phyloP scores from a whole-genome alignment of 139 green algal species.

The Nannochloris sp. region DNA sequence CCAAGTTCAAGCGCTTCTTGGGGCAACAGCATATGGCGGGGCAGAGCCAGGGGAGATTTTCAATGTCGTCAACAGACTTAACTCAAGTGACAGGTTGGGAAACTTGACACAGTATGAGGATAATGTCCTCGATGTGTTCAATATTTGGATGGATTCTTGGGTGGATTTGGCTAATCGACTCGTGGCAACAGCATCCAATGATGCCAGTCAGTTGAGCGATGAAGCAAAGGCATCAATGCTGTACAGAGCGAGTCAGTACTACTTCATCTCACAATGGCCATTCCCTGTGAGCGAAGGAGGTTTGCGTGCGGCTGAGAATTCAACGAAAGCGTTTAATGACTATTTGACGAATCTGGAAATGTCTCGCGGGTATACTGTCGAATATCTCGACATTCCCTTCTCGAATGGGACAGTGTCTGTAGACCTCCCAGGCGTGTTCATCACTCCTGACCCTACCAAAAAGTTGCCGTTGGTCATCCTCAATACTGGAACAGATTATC shows the following conservation, averaged over 20 bases:
- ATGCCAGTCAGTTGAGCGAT: background rate
- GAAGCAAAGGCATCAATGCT: background rate
- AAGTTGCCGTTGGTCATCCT: background rate
- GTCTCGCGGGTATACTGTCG: background rate
- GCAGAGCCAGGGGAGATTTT: slow-evolving; percentile 1
- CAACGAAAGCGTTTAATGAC: background rate
- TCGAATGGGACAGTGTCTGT: background rate
- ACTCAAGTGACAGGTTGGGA: background rate
- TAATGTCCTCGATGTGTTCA: background rate
- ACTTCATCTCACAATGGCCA: slow-evolving; percentile 1
- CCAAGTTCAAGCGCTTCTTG: slow-evolving; percentile 1
- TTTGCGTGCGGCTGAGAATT: background rate
- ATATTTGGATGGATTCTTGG: slow-evolving; percentile 1
- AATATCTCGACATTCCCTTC: background rate
- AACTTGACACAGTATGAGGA: background rate
- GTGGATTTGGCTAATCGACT: background rate
- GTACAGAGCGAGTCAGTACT: slow-evolving; percentile 3
- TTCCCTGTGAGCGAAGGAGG: slow-evolving; percentile 2
- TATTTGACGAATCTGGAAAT: background rate
- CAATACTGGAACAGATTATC: slow-evolving; percentile 2
- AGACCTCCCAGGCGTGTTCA: background rate
- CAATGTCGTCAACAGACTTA: background rate
- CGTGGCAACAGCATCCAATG: background rate
- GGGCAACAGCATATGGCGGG: background rate
- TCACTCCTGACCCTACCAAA: background rate